Evolutionary conservation across 2,329 filamentous ascomycete species (phyloP), one percentile per base, ranked within the genome.

Genomic region (Aspergillus transmontanensis): DNA sequence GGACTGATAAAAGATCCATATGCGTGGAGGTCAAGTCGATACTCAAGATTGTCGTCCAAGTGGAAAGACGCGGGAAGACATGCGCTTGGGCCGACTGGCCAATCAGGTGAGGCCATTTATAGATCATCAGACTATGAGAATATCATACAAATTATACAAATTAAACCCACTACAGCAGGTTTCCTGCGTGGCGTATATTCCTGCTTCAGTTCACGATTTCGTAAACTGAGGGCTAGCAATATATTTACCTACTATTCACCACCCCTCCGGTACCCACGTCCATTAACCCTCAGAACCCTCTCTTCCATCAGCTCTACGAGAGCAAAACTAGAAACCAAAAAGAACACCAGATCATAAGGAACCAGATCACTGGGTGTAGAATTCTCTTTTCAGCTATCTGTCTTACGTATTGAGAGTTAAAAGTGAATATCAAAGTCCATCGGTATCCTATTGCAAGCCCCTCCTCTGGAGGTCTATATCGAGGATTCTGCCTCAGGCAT

Each of bases 1-100:
- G 86, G 75, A 96, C 87, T 75, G 87, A 86, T 74, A 90, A 86
- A 74, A 98, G 88, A 86, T 98, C 94, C 79, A 81, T 81, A 71
- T 55, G 51, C 51, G 51, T 34, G 28, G 34, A 39, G 45, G 32
- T 48, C 55, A 30, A 23, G n/a, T 50, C 41, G n/a, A 32, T 45
- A 45, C 9, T 54, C 26, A 6, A 11, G 51, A n/a, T 19, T 12
- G 26, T 26, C 26, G 28, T 50, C 32, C 26, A 54, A 26, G 34
- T 39, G 30, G 21, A 26, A 28, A 51, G 14, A 30, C 28, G 23
- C 16, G 39, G 45, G 45, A 48, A 48, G 48, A 51, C 19, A 9
- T n/a, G 36, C n/a, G n/a, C 11, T 12, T 46, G 39, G 3, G 51
- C 51, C 21, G 30, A 54, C 32, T 36, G 30, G 30, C 51, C 51